Evolutionary conservation across 495 filamentous ascomycete genomes (phyloP), one percentile per base, ranked within the genome.

Genomic region (Rhizodiscina lignyota): DNA sequence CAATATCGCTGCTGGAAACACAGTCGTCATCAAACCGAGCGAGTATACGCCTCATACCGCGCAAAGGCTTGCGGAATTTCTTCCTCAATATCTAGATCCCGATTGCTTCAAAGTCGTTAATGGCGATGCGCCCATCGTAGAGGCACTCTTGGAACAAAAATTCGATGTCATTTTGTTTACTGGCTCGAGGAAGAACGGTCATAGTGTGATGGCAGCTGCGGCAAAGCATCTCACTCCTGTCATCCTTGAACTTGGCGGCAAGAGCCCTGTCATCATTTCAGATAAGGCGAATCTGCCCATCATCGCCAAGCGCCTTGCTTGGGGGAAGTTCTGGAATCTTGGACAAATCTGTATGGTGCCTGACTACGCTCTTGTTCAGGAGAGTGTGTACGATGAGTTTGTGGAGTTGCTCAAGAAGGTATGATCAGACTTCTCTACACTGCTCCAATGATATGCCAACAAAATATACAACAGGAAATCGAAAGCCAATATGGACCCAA

Each of bases 191-290:
- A 43, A 30, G 12, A 24, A 39, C 33, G 45, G 38, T 5, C 28
- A 28, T 4, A 19, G 38, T 27, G 32, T 49, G n/a, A 32, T 35
- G 13, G 35, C 23, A 12, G 43, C 46, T 15, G 40, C 43, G 12
- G 46, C 46, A n/a, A 49, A 47, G 37, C 40, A 47, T 34, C 27
- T 47, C 13, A 49, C 44, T 0, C 46, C 43, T 3, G 36, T 40
- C 1, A 43, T 49, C 10, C 37, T 47, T 0, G 47, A 50, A 30
- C 44, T 50, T 4, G 47, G 47, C 19, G 44, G 44, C 5, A 36
- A 50, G 37, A 32, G 36, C 3, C 47, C 44, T 35, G 42, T 23
- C 10, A 47, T 50, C 35, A 35, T 50, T n/a, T 35, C 36, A 4
- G 28, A 35, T n/a, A 37, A 40, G 5, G 44, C 47, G 10, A 37